A percentile compares a stretch with the other conserved stretches of the same genome.
phyloP scores from a whole-genome alignment of 2,329 filamentous ascomycete genomes.

The Aschersonia sp. region DNA sequence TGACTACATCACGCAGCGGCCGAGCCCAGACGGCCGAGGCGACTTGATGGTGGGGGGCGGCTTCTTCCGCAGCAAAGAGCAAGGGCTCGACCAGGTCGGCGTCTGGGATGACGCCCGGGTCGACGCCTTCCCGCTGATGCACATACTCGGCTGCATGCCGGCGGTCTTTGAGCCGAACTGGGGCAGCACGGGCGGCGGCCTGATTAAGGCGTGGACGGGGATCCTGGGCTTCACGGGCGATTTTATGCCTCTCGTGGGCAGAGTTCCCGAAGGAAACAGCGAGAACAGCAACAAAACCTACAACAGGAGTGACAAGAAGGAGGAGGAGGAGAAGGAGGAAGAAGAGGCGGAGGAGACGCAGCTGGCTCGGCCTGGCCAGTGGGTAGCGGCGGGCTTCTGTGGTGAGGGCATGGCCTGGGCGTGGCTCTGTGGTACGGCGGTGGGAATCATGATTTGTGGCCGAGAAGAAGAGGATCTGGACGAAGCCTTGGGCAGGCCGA shows the following conservation, averaged over 20 bases:
- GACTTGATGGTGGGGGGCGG: constrained; percentile 42
- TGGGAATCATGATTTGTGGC: constrained; percentile 30
- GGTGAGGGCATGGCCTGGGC: constrained; percentile 40
- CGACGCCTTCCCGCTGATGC: constrained; percentile 22
- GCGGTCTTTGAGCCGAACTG: constrained; percentile 24
- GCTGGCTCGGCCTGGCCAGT: constrained; percentile 21
- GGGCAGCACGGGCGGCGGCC: constrained; percentile 13
- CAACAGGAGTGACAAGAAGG: too few relatives aligned
- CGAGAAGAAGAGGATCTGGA: constrained; percentile 16
- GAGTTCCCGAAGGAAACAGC: constrained; percentile 17
- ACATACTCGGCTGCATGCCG: constrained; percentile 26
- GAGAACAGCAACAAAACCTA: background rate
- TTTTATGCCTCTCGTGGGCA: constrained; percentile 32
- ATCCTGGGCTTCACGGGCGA: constrained; percentile 33
- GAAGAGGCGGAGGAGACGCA: background rate
- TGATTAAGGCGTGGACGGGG: constrained; percentile 33
- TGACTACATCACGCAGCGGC: constrained; percentile 37
- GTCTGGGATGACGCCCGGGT: constrained; percentile 27
- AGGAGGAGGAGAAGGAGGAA: background rate
- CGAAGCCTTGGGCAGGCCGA: constrained; percentile 18
- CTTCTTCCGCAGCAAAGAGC: constrained; percentile 23
- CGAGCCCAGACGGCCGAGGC: constrained; percentile 16
- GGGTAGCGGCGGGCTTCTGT: constrained; percentile 35
- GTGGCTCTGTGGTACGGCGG: constrained; percentile 33
- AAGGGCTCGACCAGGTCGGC: constrained; percentile 31